Base-by-base conservation (phyloP, 2,329 filamentous ascomycete genomes). In the Neonectria ditissima region DNA sequence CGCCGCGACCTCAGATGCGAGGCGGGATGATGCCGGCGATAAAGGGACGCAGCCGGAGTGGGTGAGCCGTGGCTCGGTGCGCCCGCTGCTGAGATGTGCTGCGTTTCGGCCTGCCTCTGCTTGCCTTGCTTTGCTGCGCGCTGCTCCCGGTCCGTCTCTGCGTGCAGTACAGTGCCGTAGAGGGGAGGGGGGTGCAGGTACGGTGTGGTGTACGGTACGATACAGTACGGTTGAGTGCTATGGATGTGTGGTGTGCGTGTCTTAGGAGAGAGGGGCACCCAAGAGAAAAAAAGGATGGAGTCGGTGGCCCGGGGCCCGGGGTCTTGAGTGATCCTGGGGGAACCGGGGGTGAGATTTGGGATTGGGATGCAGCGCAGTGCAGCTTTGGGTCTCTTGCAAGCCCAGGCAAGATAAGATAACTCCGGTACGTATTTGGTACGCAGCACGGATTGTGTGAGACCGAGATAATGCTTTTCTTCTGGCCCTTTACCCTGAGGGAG, bases 321-420 rank as follows among this genome's bases (percentile, higher is more conserved):
- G 59, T 43, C 59, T 22, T 51, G 47, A 41, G 59, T 39, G 44
- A 55, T 51, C 50, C 66, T 67, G 70, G 69, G 69, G 68, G 69
- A 71, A 64, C 69, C 57, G 61, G 69, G 69, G 69, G 69, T 63
- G 37, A 41, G n/a, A 18, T 20, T 20, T 64, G 56, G 58, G 67
- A 71, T 62, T 65, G 55, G 62, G 41, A 65, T 62, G 65, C 57
- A 56, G 48, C 66, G 61, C 53, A 62, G 44, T 22, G 45, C 28
- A 18, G 62, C 56, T 47, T 63, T 61, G 39, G 62, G 62, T 59
- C 32, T 20, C 63, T 55, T 50, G 50, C 47, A 34, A 50, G 28
- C 20, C n/a, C 7, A 30, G 45, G 26, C 26, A 32, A 50, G 28
- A 20, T 20, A 32, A 47, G 44, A 7, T 47, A 5, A 11, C 16